Evolutionary conservation across 768 basidiomycete species (phyloP), one percentile per base, ranked within the genome.

Genomic region (Boletus pseudo-olivaceus): DNA sequence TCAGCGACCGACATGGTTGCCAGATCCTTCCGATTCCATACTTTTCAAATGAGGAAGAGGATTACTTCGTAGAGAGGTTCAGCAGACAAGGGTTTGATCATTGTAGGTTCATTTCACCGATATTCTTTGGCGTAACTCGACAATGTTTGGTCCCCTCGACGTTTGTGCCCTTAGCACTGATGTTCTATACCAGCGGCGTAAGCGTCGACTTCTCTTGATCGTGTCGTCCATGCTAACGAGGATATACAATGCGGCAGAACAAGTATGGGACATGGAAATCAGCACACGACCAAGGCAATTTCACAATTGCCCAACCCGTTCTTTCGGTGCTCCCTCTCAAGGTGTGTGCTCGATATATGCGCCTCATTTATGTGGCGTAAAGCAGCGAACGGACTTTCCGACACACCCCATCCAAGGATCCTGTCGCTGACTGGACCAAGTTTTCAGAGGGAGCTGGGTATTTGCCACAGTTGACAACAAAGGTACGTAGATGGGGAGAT

Each of bases 51-150:
- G 77, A 78, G 10, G 84, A 90, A 65, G 88, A 90, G 61, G 80
- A 85, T 59, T 89, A 88, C 62, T 81, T 87, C 54, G 78, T 88
- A 0, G 77, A 86, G 47, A 81, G 84, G 57, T 89, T 81, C 58
- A 62, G 63, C 38, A 70, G 72, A 10, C 83, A 82, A 58, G 82
- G 83, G 0, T 88, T 89, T 61, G 71, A 74, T 47, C 64, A 82
- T 52, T 85, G 88, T 88, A 58, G 23, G 84, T 72, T 12, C n/a
- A 30, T 29, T 47, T 1, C 6, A 11, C 8, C 12, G 8, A 40
- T 29, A 12, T 20, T 10, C 9, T 1, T 26, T 27, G 20, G 35
- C 40, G 19, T 17, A 15, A 20, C 9, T n/a, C 5, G 15, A 51
- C 19, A 4, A 30, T 32, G 27, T 17, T 44, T 38, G 12, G 14